Conservation (phyloP, 805 yeast genomes). For the Ogataea ganodermae region DNA sequence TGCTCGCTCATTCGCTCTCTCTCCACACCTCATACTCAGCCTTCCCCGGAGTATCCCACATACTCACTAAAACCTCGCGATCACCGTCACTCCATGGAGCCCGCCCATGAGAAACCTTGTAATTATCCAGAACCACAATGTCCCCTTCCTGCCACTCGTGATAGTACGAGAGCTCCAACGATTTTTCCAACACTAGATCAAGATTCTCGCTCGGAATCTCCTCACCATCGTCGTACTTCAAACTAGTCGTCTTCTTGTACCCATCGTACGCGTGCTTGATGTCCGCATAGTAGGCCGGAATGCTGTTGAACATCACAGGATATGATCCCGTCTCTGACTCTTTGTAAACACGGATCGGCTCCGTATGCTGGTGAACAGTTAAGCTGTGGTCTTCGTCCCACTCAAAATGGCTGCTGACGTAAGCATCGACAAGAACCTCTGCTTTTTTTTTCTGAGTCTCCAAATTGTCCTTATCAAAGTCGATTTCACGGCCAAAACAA, state of each 20-base stretch:
- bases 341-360: slow-evolving; percentile 25
- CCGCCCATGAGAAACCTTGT: slow-evolving; percentile 39
- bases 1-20: background rate
- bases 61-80: slow-evolving; percentile 37
- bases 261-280: slow-evolving; percentile 11
- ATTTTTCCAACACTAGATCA: slow-evolving; percentile 21
- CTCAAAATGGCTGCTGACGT: slow-evolving; percentile 30
- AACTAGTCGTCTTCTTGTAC: slow-evolving; percentile 11
- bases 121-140: slow-evolving; percentile 38
- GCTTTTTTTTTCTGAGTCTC: slow-evolving; percentile 32
- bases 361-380: slow-evolving; percentile 32
- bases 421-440: slow-evolving; percentile 21
- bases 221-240: slow-evolving; percentile 28
- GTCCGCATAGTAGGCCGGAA: slow-evolving; percentile 27
- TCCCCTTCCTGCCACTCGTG: slow-evolving; percentile 39
- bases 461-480: slow-evolving; percentile 26
- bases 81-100: slow-evolving; percentile 34
- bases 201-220: slow-evolving; percentile 22
- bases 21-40: slow-evolving; percentile 25
- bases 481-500: slow-evolving; percentile 36
- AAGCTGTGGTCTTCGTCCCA: slow-evolving; percentile 33
- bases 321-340: slow-evolving; percentile 21
- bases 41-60: slow-evolving; percentile 35
- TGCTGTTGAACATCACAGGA: slow-evolving; percentile 31
- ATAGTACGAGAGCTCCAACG: slow-evolving; percentile 27